Base-by-base conservation (phyloP, 1,284 basidiomycete species). In the Ceratobasidium sp. region DNA sequence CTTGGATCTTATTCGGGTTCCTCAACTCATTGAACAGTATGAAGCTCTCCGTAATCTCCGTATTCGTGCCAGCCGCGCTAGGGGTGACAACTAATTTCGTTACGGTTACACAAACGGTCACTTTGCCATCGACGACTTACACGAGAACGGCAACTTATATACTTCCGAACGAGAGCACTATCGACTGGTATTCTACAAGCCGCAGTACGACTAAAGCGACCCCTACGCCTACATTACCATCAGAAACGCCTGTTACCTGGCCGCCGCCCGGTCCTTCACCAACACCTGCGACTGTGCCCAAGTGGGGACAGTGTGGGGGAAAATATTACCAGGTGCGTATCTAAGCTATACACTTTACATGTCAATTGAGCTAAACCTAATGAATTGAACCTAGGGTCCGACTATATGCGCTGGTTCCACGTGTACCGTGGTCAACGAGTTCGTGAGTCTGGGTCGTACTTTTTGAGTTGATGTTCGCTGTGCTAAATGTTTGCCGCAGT, bases 301-400 rank as follows among this genome's bases (percentile, higher is more conserved):
- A 67, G n/a, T 67, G 48, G 44, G 65, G 46, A 15, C 65, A 67
- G 65, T 67, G 65, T 52, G 46, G 65, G 26, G 65, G 64, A 33
- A 50, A 50, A 26, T 12, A 44, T 20, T 52, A 67, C 42, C 65
- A 52, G 26, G 65, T 52, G 15, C 5, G 48, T 52, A 6, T 20
- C 23, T 13, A 10, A 20, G 26, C 20, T 50, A 15, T 13, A 13
- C 17, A 12, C n/a, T 38, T 1, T 13, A 42, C 13, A 15, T 42
- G 23, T 52, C 2, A 52, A 50, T 42, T n/a, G 33, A 17, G 15
- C 40, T 17, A 44, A 44, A 42, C 6, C 23, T 44, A 20, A 46
- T 46, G 2, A 33, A 33, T 17, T 26, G n/a, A 67, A 17, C n/a
- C 12, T 67, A 52, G 65, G 65, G 48, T 28, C 46, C 65, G 15